phyloP scores from a whole-genome alignment of 1,284 basidiomycete genomes.

The Boletus sp. region DNA sequence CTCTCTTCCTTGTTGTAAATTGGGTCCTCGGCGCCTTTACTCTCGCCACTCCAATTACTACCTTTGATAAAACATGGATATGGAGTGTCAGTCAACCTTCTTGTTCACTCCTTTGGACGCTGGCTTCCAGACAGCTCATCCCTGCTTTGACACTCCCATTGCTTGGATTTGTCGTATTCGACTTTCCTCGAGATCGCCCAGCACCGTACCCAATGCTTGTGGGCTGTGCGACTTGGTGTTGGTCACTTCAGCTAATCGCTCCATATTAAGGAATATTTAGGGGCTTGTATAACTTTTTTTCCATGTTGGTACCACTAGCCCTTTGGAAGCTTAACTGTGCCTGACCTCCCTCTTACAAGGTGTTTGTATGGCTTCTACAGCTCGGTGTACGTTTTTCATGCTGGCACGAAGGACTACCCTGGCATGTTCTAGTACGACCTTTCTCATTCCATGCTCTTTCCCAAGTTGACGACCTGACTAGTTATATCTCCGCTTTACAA shows the following conservation, averaged over 20 bases:
- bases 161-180: conserved; percentile 57
- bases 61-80: conserved; percentile 58
- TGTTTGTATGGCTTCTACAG: conserved; percentile 55
- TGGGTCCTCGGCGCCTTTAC: conserved; percentile 64
- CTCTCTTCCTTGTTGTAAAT: conserved; percentile 63
- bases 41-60: conserved; percentile 42
- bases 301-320: conserved; percentile 43
- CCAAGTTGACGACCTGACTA: conserved; percentile 16
- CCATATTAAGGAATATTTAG: conserved; percentile 25
- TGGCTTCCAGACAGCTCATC: conserved; percentile 39
- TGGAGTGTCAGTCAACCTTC: conserved; percentile 46
- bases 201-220: conserved; percentile 59
- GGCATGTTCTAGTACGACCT: conserved; percentile 62
- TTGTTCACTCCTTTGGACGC: conserved; percentile 29
- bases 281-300: conserved; percentile 50
- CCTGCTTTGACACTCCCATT: conserved; percentile 41
- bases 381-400: conserved; percentile 31
- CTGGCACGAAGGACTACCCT: conserved; percentile 55
- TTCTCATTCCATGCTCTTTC: background rate
- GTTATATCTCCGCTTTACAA: conserved; percentile 60
- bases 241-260: conserved; percentile 33
- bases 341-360: conserved; percentile 33
- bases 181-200: conserved; percentile 62
- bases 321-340: conserved; percentile 2
- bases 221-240: conserved; percentile 53